phyloP scores from a whole-genome alignment of 495 filamentous ascomycete genomes.

The Letharia columbiana region DNA sequence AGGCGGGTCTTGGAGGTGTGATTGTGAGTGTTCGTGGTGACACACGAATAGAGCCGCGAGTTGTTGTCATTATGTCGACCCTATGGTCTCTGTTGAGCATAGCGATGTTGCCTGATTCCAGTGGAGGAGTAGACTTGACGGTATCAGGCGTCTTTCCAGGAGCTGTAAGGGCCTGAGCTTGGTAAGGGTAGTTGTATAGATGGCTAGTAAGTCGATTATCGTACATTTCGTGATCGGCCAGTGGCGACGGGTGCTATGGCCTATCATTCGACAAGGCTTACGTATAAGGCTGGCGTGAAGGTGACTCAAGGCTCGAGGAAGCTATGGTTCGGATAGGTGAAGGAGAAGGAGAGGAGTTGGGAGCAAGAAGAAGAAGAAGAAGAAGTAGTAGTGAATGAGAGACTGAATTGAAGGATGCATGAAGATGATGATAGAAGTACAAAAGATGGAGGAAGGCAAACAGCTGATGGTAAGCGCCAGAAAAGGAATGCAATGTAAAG shows the following conservation, averaged over 20 bases:
- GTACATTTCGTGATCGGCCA: slow-evolving; percentile 5
- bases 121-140: background rate
- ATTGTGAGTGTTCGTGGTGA: background rate
- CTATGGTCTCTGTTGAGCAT: background rate
- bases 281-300: background rate
- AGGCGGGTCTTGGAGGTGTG: background rate
- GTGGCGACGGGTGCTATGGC: background rate
- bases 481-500: background rate
- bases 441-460: background rate
- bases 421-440: background rate
- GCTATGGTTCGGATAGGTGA: background rate
- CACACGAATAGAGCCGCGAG: background rate
- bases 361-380: background rate
- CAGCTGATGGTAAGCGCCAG: background rate
- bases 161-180: background rate
- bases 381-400: background rate
- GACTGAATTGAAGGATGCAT: background rate
- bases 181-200: background rate
- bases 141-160: background rate
- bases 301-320: background rate
- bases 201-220: background rate
- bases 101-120: background rate
- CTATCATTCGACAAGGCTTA: background rate
- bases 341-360: background rate
- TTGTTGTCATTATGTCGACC: background rate